A percentile compares a stretch with the other conserved stretches of the same genome.
Evolutionary conservation across 2,329 filamentous ascomycete genomes (phyloP).

Genomic region (Xylaria sp.): DNA sequence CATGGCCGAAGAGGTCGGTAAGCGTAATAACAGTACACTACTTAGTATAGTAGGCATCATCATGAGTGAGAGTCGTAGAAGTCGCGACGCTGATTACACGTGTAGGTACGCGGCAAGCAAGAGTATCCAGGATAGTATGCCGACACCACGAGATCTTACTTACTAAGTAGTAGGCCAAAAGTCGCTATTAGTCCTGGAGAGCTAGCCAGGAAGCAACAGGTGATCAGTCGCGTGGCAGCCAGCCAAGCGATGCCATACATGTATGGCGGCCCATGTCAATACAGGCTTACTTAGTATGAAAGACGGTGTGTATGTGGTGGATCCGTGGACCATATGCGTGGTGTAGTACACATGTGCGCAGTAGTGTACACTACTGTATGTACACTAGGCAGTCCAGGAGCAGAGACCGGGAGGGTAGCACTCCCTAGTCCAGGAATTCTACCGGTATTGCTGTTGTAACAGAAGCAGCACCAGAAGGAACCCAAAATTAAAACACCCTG

Average conservation of each 20-base stretch:
- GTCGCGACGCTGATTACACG: neutral
- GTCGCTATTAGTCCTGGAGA: constrained; percentile 20
- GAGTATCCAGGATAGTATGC: constrained; percentile 3
- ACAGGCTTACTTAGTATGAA: constrained; percentile 31
- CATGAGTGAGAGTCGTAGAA: constrained; percentile 14
- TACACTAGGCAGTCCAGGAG: neutral
- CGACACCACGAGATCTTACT: neutral
- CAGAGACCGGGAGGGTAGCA: neutral
- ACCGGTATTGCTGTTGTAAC: neutral
- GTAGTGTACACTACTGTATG: neutral
- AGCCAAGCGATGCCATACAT: constrained; percentile 37
- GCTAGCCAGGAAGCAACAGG: constrained; percentile 33
- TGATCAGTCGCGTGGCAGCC: constrained; percentile 40
- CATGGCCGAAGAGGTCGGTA: constrained; percentile 2
- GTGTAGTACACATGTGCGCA: neutral
- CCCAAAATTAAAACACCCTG: neutral
- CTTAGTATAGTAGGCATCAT: neutral
- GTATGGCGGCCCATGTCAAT: constrained; percentile 30
- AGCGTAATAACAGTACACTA: neutral
- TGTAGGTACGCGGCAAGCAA: neutral
- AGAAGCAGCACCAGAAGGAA: neutral
- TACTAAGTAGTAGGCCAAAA: neutral
- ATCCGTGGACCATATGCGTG: neutral
- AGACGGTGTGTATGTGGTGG: constrained; percentile 33
- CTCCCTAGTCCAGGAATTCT: neutral